phyloP scores from a whole-genome alignment of 176 grass and related monocot species.

The Musa schizocarpa region DNA sequence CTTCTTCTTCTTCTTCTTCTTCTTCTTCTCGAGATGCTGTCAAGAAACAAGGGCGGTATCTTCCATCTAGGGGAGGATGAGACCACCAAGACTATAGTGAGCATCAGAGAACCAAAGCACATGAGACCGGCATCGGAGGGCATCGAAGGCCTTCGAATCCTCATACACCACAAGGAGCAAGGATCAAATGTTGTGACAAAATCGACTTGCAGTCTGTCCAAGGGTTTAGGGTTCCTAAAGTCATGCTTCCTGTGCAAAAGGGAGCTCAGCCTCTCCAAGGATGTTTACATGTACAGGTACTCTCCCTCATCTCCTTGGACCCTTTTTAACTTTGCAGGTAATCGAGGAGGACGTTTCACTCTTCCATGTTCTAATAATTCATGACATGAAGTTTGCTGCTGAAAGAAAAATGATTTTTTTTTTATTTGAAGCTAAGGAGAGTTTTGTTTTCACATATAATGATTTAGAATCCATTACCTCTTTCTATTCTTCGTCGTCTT shows the following conservation, averaged over 20 bases:
- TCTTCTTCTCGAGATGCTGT: background rate
- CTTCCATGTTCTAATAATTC: background rate
- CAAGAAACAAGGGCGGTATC: background rate
- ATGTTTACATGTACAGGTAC: slow-evolving; percentile 13
- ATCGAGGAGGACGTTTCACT: too few relatives aligned
- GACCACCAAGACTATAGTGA: too few relatives aligned
- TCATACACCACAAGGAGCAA: background rate
- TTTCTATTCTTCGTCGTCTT: background rate
- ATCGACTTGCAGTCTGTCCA: background rate
- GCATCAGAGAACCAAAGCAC: background rate
- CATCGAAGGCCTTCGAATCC: background rate
- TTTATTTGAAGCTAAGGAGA: too few relatives aligned
- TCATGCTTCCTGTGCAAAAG: slow-evolving; percentile 1
- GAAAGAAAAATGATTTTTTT: too few relatives aligned
- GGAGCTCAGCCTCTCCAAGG: background rate
- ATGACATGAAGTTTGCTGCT: too few relatives aligned
- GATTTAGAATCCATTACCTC: background rate
- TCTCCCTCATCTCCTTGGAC: background rate
- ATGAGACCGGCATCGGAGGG: background rate
- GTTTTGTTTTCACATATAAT: background rate
- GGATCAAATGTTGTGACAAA: background rate
- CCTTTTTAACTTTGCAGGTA: too few relatives aligned
- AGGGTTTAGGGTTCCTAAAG: background rate
- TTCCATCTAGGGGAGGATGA: background rate
- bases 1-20: background rate